Evolutionary conservation across 352 stramenopile genomes (phyloP), one percentile per base, ranked within the genome.

Genomic region (Globisporangium canariense): DNA sequence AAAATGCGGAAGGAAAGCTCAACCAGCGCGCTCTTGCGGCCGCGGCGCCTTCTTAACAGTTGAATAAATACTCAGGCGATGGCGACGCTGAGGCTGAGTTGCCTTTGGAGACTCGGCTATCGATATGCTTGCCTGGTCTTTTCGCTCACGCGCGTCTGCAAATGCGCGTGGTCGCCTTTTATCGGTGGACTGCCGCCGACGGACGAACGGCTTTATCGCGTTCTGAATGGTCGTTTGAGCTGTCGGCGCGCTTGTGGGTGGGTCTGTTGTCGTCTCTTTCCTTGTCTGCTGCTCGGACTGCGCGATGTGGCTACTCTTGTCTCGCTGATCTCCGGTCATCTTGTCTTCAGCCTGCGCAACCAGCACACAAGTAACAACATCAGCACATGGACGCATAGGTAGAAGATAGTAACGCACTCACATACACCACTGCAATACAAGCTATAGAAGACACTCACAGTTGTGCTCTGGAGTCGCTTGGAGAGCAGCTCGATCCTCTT

Each of bases 1-100:
- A 28, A 28, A 28, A 28, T 28, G 25, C 1, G 25, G 25, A 28
- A 28, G 25, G 25, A 28, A 28, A 28, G 25, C 25, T 28, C 25
- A 28, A 28, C 25, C 25, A 20, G 52, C n/a, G 10, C 34, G 52
- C 22, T 58, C 52, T 58, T 59, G 51, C 6, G n/a, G 49, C 8
- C 41, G 52, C n/a, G 38, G 28, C 16, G 58, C 41, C 34, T 68
- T 74, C 64, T 83, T 79, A 10, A n/a, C 54, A 3, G 73, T 79
- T 7, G 75, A 79, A 57, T 79, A 41, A 46, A 83, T 73, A 34
- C 67, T 73, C 28, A 86, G 58, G 18, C 77, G 71, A 50, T 71
- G 75, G 3, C 75, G 70, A 8, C 56, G 61, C 18, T 50, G 65
- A 6, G 32, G 32, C n/a, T 50, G 43, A 1, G n/a, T 14, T 25